Percentiles rank a stretch among this genome's conserved stretches.
phyloP scores from a whole-genome alignment of 2,329 filamentous ascomycete species.

The Epichloe uncinata region DNA sequence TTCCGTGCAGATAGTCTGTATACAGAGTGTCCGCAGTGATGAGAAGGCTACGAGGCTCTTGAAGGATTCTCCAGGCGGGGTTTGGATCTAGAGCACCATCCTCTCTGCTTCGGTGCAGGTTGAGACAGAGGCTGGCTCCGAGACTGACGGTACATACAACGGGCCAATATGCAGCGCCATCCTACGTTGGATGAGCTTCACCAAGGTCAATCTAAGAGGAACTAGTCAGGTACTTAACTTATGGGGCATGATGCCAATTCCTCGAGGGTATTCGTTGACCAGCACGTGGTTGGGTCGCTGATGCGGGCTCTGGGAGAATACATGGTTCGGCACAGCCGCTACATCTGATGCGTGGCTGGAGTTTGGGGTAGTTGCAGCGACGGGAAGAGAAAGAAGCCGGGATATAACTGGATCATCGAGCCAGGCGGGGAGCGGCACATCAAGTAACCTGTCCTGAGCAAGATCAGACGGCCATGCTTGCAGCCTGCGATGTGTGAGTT shows the following conservation, averaged over 20 bases:
- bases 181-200: constrained; percentile 31
- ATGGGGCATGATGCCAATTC: constrained; percentile 93
- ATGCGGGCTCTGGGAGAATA: constrained; percentile 58
- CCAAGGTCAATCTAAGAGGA: constrained; percentile 1
- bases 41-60: constrained; percentile 72
- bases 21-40: constrained; percentile 60
- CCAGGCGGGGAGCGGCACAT: constrained; percentile 61
- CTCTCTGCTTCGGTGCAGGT: constrained; percentile 54
- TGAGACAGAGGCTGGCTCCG: constrained; percentile 62
- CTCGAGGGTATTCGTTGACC: constrained; percentile 80
- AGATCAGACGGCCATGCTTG: constrained; percentile 85
- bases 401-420: constrained; percentile 56
- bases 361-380: constrained; percentile 14
- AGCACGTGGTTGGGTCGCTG: constrained; percentile 74
- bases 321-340: constrained; percentile 15
- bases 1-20: constrained; percentile 60
- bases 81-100: constrained; percentile 42
- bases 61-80: constrained; percentile 50
- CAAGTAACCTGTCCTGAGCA: constrained; percentile 63
- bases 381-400: constrained; percentile 39
- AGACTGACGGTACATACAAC: constrained; percentile 87
- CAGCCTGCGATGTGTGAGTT: constrained; percentile 75
- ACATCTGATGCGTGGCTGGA: not conserved
- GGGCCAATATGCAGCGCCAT: constrained; percentile 74
- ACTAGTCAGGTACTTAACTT: constrained; percentile 37